Percentiles rank a stretch among this genome's conserved stretches.
phyloP scores from a whole-genome alignment of 2,329 filamentous ascomycete genomes.

The Colletotrichum coccodes region DNA sequence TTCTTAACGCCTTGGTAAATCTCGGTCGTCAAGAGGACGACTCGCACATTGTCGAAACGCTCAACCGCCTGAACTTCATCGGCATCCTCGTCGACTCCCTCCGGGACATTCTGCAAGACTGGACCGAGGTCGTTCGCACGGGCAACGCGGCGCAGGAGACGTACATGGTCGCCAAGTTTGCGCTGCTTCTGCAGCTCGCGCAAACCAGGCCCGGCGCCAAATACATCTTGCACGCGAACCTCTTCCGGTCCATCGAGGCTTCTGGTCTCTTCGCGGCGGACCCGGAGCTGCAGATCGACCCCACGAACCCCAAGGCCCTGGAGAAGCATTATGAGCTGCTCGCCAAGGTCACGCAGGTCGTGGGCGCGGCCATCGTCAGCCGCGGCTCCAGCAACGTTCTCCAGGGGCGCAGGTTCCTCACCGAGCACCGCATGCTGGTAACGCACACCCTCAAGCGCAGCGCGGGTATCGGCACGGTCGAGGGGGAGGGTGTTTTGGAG shows the following conservation, averaged over 20 bases:
- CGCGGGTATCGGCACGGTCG: slow-evolving; percentile 74
- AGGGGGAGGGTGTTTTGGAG: slow-evolving; percentile 57
- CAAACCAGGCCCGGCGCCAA: slow-evolving; percentile 87
- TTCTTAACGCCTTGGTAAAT: slow-evolving; percentile 82
- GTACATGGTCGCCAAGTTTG: slow-evolving; percentile 77
- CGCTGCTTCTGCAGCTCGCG: slow-evolving; percentile 84
- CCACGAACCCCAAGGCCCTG: slow-evolving; percentile 75
- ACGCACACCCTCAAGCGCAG: slow-evolving; percentile 91
- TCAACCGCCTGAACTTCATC: slow-evolving; percentile 90
- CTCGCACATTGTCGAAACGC: slow-evolving; percentile 78
- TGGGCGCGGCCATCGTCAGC: slow-evolving; percentile 83
- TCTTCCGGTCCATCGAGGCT: slow-evolving; percentile 83
- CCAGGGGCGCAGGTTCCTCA: slow-evolving; percentile 82
- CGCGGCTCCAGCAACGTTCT: slow-evolving; percentile 85
- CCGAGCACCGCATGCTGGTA: slow-evolving; percentile 84
- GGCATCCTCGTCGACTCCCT: slow-evolving; percentile 91
- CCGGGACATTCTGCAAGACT: slow-evolving; percentile 79
- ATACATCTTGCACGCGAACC: slow-evolving; percentile 86
- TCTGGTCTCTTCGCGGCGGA: slow-evolving; percentile 91
- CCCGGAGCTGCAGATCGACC: slow-evolving; percentile 88
- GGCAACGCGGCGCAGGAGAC: slow-evolving; percentile 56
- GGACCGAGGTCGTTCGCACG: slow-evolving; percentile 64
- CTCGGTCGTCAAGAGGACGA: slow-evolving; percentile 79
- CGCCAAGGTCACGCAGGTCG: slow-evolving; percentile 80
- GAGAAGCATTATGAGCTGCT: slow-evolving; percentile 87